Evolutionary conservation across 1,284 basidiomycete species (phyloP).

Genomic region (Coniophora puteana): DNA sequence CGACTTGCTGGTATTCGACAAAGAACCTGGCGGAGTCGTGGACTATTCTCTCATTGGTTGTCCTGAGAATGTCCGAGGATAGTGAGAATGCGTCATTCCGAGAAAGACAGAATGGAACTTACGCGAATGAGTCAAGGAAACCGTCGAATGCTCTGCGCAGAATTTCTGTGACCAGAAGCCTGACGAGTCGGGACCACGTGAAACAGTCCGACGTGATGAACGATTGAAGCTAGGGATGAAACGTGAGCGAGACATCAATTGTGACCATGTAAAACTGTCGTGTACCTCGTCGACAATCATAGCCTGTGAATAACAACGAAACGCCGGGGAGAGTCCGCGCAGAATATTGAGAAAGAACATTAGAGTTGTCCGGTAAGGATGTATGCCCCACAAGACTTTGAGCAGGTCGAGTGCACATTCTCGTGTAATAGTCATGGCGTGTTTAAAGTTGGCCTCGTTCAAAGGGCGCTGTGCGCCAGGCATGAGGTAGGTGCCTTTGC

Average conservation of each 20-base stretch:
- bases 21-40: constrained; percentile 66
- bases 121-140: constrained; percentile 70
- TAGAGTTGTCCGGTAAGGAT: constrained; percentile 61
- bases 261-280: constrained; percentile 17
- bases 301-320: constrained; percentile 79
- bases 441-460: constrained; percentile 46
- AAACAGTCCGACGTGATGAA: constrained; percentile 61
- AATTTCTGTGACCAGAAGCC: constrained; percentile 57
- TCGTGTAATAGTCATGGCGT: constrained; percentile 53
- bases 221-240: constrained; percentile 46
- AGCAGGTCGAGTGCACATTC: constrained; percentile 55
- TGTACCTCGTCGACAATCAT: constrained; percentile 77
- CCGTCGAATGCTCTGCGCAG: constrained; percentile 60
- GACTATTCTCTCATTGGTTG: constrained; percentile 65
- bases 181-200: constrained; percentile 57
- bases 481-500: constrained; percentile 42
- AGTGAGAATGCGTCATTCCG: constrained; percentile 15
- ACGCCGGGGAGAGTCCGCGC: constrained; percentile 72
- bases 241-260: constrained; percentile 6
- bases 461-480: constrained; percentile 66
- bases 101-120: constrained; percentile 30
- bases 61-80: constrained; percentile 41
- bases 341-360: constrained; percentile 66
- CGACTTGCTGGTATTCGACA: constrained; percentile 73
- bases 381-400: constrained; percentile 55